Evolutionary conservation across 768 basidiomycete species (phyloP), one percentile per base, ranked within the genome.

Genomic region (Leccinum broughii): DNA sequence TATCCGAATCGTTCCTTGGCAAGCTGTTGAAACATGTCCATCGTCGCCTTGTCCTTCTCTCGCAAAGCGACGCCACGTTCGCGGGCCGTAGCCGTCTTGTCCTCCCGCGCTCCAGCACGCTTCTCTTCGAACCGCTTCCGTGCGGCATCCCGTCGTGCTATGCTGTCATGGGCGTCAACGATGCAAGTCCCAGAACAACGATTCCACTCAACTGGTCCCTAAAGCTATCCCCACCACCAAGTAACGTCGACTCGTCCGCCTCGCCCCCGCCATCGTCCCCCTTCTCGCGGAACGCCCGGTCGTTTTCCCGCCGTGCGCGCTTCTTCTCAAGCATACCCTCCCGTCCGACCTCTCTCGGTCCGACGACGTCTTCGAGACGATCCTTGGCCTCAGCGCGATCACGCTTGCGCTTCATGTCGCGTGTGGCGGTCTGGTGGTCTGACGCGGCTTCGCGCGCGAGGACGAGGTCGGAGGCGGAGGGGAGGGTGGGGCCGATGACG

Each of bases 11-110:
- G 79, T 68, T 90, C 82, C 72, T 90, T 93, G n/a, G 94, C 95
- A 70, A 96, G 77, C 64, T 89, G 86, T 75, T 91, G 91, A 75
- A 97, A 94, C 93, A 95, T 95, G 59, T 93, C 93, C 93, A 98
- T 98, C 0, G 93, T 97, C 17, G 87, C 90, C 72, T 86, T 87
- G 68, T 97, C 94, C 70, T 92, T 95, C 69, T 89, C 86, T 66
- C 83, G 86, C 59, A 86, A 78, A 6, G 83, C 86, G 24, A 68
- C 78, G 0, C 82, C 79, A 57, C 89, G 83, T 69, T 95, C 92
- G 46, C 85, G 81, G 13, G 78, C 70, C 1, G 74, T 81, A 28
- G 79, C 77, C 4, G 69, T 67, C 57, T 80, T 83, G 44, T 88
- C 88, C 51, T 84, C 86, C 54, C 74, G 74, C 6, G 51, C 17